A percentile compares a stretch with the other conserved stretches of the same genome.
These are phyloP conservation scores for Hypoxylon sp. DNA, from an alignment of 2,329 filamentous ascomycete genomes.

Conservation along the genomic window DNA sequence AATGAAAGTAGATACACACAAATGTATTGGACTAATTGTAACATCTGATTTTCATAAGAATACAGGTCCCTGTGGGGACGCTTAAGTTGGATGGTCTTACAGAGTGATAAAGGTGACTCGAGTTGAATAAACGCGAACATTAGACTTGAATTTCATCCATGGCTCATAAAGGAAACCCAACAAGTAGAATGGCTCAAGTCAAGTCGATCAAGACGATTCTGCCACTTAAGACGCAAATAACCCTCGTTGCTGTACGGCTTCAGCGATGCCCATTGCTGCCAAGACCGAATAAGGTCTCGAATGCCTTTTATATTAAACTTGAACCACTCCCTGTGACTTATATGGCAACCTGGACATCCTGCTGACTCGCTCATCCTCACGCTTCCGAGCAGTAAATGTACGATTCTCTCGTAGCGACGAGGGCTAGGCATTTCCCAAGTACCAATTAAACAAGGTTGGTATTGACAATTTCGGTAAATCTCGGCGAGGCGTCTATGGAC, in stretches of 20 bases:
- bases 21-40: no score
- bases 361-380: neutral
- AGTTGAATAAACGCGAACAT: neutral
- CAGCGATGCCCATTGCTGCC: conserved; percentile 2
- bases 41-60: no score
- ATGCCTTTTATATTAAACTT: neutral
- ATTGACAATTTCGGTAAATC: neutral
- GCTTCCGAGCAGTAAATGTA: conserved; percentile 6
- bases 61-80: no score
- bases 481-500: conserved; percentile 2
- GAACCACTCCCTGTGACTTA: conserved; percentile 9
- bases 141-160: neutral
- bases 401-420: conserved; percentile 3
- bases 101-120: no score
- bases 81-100: no score
- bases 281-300: neutral
- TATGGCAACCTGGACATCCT: neutral
- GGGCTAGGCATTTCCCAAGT: neutral
- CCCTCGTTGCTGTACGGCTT: conserved; percentile 1
- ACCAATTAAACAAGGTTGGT: neutral
- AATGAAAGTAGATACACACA: no score
- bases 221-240: neutral
- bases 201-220: neutral
- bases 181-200: neutral
- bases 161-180: neutral